These are phyloP conservation scores for Teunomyces tritomae DNA, from an alignment of 805 yeast genomes.

Conservation along the genomic window DNA sequence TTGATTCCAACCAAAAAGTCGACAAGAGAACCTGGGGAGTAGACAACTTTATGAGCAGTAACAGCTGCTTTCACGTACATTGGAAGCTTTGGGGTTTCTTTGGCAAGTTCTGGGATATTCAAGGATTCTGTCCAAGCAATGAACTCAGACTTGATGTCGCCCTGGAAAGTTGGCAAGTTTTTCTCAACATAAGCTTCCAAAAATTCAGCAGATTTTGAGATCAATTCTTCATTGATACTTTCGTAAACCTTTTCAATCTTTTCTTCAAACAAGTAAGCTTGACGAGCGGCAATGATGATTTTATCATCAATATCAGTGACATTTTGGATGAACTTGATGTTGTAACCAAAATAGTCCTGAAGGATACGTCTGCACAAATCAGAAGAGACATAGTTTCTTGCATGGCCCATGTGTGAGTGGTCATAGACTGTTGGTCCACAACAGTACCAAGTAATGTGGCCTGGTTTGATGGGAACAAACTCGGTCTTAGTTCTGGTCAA, in stretches of 20 bases:
- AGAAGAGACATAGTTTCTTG: slow-evolving; percentile 91
- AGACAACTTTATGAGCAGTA: slow-evolving; percentile 49
- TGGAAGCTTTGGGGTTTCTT: slow-evolving; percentile 74
- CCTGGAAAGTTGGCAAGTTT: slow-evolving; percentile 49
- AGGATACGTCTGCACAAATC: slow-evolving; percentile 89
- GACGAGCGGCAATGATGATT: slow-evolving; percentile 92
- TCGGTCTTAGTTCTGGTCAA: slow-evolving; percentile 77
- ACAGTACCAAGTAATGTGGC: slow-evolving; percentile 86
- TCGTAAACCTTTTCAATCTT: slow-evolving; percentile 36
- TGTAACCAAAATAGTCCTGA: slow-evolving; percentile 89
- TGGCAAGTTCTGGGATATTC: slow-evolving; percentile 50
- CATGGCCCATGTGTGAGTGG: slow-evolving; percentile 97
- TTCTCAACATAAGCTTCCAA: slow-evolving; percentile 48
- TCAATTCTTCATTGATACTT: slow-evolving; percentile 33
- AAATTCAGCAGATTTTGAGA: slow-evolving; percentile 40
- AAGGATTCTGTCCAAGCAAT: slow-evolving; percentile 49
- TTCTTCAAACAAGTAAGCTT: slow-evolving; percentile 71
- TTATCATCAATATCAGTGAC: slow-evolving; percentile 99
- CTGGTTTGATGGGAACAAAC: slow-evolving; percentile 66
- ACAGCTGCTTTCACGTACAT: slow-evolving; percentile 73
- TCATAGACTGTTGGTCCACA: slow-evolving; percentile 99
- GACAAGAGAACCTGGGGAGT: slow-evolving; percentile 17
- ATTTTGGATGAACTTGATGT: slow-evolving; percentile 85
- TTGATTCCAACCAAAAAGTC: slow-evolving; percentile 54
- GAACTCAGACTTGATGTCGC: slow-evolving; percentile 35